Conservation (phyloP, 768 basidiomycete genomes). For the Suillus placidus region DNA sequence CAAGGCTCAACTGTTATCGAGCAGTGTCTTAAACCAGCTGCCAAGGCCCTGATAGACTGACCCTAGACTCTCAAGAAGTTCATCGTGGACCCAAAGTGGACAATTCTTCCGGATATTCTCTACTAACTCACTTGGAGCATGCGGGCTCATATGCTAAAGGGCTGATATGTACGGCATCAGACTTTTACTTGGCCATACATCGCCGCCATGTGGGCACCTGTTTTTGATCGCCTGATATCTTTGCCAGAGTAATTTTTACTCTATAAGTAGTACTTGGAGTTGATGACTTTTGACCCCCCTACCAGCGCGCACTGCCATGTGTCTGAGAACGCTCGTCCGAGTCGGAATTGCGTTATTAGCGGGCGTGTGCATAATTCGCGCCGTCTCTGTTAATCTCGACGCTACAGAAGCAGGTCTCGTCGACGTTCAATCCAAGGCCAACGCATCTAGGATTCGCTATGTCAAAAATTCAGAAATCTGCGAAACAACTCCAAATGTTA, state of each 20-base stretch:
- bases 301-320: slow-evolving; percentile 16
- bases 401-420: not conserved
- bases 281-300: not conserved
- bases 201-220: not conserved
- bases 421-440: slow-evolving; percentile 20
- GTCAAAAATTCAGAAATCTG: slow-evolving; percentile 63
- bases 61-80: not conserved
- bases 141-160: not conserved
- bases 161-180: not conserved
- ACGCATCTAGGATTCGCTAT: slow-evolving; percentile 44
- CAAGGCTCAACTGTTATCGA: not conserved
- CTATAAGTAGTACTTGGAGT: not conserved
- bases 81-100: not conserved
- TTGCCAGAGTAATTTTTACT: not conserved
- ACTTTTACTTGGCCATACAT: not conserved
- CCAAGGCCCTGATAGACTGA: not conserved
- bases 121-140: not conserved
- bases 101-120: not conserved
- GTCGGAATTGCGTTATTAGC: slow-evolving; percentile 5
- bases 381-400: not conserved
- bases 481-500: slow-evolving; percentile 64
- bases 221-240: not conserved
- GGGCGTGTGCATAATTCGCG: slow-evolving; percentile 1
- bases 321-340: slow-evolving; percentile 3
- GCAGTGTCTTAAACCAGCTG: not conserved